These are phyloP conservation scores for Apiotrichum gracile DNA, from an alignment of 1,284 basidiomycete genomes.

Conservation along the genomic window DNA sequence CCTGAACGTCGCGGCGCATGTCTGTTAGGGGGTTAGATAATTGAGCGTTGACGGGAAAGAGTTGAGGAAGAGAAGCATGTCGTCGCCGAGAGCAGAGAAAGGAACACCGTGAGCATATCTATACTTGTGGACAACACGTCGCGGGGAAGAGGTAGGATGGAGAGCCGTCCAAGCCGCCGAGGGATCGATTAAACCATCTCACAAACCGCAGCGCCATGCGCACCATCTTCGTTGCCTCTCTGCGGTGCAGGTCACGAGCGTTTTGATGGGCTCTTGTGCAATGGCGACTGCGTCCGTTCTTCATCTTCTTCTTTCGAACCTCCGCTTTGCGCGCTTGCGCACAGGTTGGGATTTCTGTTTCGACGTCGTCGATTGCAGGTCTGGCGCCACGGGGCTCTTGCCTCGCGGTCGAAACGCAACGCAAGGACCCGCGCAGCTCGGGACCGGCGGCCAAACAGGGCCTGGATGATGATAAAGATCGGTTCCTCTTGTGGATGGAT, in stretches of 20 bases:
- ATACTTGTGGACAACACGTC: slow-evolving; percentile 1
- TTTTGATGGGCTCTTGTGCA: slow-evolving; percentile 3
- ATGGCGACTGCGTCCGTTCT: not conserved
- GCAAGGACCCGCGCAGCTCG: not conserved
- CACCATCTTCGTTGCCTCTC: slow-evolving; percentile 1
- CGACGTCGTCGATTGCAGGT: not conserved
- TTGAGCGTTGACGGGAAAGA: not conserved
- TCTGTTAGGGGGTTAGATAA: slow-evolving; percentile 54
- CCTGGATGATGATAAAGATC: not conserved
- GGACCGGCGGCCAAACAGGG: not conserved
- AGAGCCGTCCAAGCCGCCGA: not conserved
- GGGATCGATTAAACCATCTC: not conserved
- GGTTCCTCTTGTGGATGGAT: not conserved
- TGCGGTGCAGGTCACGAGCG: not conserved
- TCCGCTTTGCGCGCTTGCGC: not conserved
- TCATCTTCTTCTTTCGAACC: not conserved
- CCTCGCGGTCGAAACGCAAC: not conserved
- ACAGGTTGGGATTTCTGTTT: not conserved
- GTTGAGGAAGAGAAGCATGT: not conserved
- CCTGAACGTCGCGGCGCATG: slow-evolving; percentile 99
- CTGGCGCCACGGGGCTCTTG: not conserved
- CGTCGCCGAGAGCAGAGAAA: not conserved
- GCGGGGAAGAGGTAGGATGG: not conserved
- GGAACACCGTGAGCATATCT: slow-evolving; percentile 8
- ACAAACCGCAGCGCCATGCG: slow-evolving; percentile 1